Base-by-base conservation (phyloP, 768 basidiomycete genomes). In the Boletus reticuloceps region DNA sequence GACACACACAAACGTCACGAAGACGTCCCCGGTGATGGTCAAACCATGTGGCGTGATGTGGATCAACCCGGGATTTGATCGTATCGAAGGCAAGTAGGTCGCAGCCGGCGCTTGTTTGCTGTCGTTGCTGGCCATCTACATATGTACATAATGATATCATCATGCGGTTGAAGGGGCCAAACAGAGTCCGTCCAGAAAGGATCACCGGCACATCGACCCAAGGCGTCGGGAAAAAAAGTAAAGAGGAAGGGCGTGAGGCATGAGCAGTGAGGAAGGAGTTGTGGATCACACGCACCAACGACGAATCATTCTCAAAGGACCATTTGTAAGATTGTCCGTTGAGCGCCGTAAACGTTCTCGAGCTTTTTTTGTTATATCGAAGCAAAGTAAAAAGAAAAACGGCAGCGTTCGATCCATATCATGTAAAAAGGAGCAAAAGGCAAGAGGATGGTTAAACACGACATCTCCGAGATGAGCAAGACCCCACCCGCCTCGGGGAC, bases 261-360 rank as follows among this genome's bases (percentile, higher is more conserved):
- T 2, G 27, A 29, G 27, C 14, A 38, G 38, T 14, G 38, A 17
- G 16, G 16, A 34, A 27, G 34, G 19, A 14, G 25, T 41, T 19
- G 32, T 9, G 38, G 27, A 44, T 37, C 34, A 7, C 19, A 60
- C 60, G 52, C 52, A 72, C 69, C 65, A 72, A 47, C 40, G 65
- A 65, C 1, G 69, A 58, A 32, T 70, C 69, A 8, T 71, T 71
- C 29, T 67, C 65, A 39, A 72, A 70, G 19, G 69, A 64, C 69
- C 69, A 70, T 54, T 70, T 70, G 53, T 70, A 70, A 7, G 69
- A 67, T 41, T 70, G 67, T 17, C 69, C 69, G 44, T 70, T 70
- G 60, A 72, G 61, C 25, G 69, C 71, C 39, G 62, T 70, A 39
- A 70, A 70, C 44, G 71, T 71, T 29, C 69, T 60, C 36, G 69